Evolutionary conservation across 2,329 filamentous ascomycete species (phyloP).

Genomic region (Pseudocercospora fuligena): DNA sequence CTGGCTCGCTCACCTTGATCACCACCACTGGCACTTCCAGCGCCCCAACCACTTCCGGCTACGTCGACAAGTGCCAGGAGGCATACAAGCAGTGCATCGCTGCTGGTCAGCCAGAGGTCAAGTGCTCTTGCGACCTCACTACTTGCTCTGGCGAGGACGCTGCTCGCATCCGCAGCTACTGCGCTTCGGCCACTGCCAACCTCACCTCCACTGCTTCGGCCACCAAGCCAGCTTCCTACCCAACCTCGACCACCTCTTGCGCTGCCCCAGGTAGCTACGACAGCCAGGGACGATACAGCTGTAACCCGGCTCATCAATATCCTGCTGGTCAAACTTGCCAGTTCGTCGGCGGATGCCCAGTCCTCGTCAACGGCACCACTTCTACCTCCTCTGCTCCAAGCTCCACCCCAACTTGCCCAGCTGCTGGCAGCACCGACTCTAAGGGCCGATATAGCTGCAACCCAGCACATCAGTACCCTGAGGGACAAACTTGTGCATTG

Average conservation of each 20-base stretch:
- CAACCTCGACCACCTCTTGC: constrained; percentile 10
- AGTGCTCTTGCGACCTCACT: constrained; percentile 22
- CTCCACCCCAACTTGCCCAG: constrained; percentile 16
- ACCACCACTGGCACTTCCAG: neutral
- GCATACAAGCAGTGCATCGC: constrained; percentile 26
- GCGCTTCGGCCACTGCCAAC: constrained; percentile 16
- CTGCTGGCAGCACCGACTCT: constrained; percentile 10
- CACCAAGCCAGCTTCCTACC: constrained; percentile 1
- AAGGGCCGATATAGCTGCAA: constrained; percentile 21
- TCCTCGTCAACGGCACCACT: constrained; percentile 18
- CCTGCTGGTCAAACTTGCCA: constrained; percentile 16
- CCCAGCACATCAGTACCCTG: constrained; percentile 29
- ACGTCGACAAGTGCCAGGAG: constrained; percentile 21
- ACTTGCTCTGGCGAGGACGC: constrained; percentile 25
- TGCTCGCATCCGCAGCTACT: constrained; percentile 24
- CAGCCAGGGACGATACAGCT: constrained; percentile 14
- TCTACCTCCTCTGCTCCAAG: neutral
- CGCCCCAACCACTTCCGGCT: neutral
- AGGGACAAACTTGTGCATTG: constrained; percentile 25
- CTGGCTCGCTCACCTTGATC: neutral
- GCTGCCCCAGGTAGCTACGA: constrained; percentile 11
- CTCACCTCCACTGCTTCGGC: neutral
- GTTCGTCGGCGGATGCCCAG: constrained; percentile 13
- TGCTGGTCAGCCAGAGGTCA: constrained; percentile 16
- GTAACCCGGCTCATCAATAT: constrained; percentile 27